Conservation (phyloP, 2,329 filamentous ascomycete species). For the Colletotrichum sp. region DNA sequence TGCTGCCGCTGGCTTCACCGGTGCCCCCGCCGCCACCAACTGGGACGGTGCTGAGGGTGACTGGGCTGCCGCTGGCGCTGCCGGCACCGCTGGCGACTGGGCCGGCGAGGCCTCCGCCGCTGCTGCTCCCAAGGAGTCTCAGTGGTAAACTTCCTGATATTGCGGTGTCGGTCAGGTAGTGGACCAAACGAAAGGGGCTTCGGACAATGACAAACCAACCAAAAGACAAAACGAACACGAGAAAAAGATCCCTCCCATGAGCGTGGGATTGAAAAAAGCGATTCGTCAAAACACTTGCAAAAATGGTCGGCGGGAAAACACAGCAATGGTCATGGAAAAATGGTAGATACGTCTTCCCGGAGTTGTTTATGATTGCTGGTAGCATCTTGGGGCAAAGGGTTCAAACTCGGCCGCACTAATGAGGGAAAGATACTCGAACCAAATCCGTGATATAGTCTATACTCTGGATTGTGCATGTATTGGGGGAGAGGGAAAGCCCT, state of each 20-base stretch:
- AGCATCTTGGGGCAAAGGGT: conserved; percentile 37
- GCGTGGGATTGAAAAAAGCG: neutral
- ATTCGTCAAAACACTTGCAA: conserved; percentile 10
- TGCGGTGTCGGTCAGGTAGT: conserved; percentile 11
- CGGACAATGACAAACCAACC: conserved; percentile 2
- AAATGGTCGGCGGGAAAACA: conserved; percentile 22
- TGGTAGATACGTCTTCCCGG: conserved; percentile 30
- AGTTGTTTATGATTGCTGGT: conserved; percentile 20
- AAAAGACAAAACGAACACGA: conserved; percentile 8
- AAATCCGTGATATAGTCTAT: conserved; percentile 16
- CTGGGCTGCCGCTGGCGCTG: conserved; percentile 55
- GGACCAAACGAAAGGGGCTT: neutral
- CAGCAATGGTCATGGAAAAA: conserved; percentile 24
- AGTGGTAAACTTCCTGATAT: conserved; percentile 49
- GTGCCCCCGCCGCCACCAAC: conserved; percentile 57
- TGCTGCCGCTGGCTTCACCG: conserved; percentile 72
- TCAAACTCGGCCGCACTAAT: conserved; percentile 78
- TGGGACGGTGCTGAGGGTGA: conserved; percentile 64
- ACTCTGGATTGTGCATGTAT: conserved; percentile 22
- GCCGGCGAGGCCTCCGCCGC: conserved; percentile 60
- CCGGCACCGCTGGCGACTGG: conserved; percentile 65
- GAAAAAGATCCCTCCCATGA: neutral
- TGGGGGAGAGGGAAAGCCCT: conserved; percentile 93
- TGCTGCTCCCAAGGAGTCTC: conserved; percentile 50
- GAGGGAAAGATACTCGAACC: conserved; percentile 97